These are phyloP conservation scores for Erodium trifolium DNA, from an alignment of 441 rosid species.

Conservation along the genomic window DNA sequence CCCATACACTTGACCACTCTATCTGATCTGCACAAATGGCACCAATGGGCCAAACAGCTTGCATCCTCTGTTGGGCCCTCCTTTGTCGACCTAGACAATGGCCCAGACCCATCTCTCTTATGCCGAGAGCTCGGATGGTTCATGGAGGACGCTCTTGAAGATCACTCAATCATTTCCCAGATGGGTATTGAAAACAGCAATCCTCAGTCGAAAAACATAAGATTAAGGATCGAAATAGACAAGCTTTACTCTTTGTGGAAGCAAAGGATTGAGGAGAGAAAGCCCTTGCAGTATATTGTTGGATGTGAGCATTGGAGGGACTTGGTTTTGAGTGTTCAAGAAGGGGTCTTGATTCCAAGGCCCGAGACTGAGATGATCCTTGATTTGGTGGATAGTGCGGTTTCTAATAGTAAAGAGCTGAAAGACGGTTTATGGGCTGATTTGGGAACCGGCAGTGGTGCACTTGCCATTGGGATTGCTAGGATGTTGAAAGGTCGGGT, in stretches of 20 bases:
- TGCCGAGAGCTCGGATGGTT: constrained; percentile 84
- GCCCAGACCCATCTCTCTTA: constrained; percentile 50
- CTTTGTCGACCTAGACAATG: constrained; percentile 40
- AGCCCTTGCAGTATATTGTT: constrained; percentile 78
- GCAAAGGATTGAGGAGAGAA: constrained; percentile 71
- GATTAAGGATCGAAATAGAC: constrained; percentile 36
- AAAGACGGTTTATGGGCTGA: constrained; percentile 62
- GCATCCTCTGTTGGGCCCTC: constrained; percentile 53
- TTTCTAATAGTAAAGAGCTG: constrained; percentile 24
- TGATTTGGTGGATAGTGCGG: constrained; percentile 49
- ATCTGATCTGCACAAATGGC: constrained; percentile 57
- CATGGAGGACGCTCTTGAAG: constrained; percentile 50
- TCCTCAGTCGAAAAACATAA: constrained; percentile 15
- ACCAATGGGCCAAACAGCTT: constrained; percentile 59
- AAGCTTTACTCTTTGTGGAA: constrained; percentile 64
- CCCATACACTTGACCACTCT: constrained; percentile 35
- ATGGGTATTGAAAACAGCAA: constrained; percentile 19
- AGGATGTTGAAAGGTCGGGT: constrained; percentile 39
- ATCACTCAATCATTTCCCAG: constrained; percentile 26
- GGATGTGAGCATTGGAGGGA: constrained; percentile 96
- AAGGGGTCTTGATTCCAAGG: constrained; percentile 87
- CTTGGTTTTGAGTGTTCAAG: constrained; percentile 69
- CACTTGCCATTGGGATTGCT: constrained; percentile 62
- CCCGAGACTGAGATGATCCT: constrained; percentile 77
- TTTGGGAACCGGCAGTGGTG: constrained; percentile 75